Evolutionary conservation across 2,329 filamentous ascomycete genomes (phyloP), one percentile per base, ranked within the genome.

Genomic region (Nakataea oryzae): DNA sequence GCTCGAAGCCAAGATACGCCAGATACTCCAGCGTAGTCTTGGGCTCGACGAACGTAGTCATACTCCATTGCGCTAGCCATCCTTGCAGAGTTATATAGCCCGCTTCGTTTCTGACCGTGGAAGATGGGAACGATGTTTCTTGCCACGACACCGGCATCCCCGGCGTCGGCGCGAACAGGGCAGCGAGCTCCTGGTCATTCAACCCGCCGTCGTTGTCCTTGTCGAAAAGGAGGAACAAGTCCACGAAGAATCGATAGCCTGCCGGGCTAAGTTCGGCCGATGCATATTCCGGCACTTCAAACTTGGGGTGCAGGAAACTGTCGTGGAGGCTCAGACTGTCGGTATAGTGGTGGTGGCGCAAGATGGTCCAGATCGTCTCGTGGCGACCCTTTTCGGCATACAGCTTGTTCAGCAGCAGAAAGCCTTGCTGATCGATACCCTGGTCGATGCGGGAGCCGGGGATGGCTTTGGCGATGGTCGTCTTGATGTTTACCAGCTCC

Each of bases 31-130:
- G 81, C 0, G 95, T 97, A 0, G 91, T 97, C 72, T 95, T 96
- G 14, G 95, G 93, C 62, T 96, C 93, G 64, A 96, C 86, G 69
- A 97, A 99, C 0, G 95, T 99, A 0, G 95, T 99, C 95, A 99
- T 99, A 72, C 93, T 97, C 95, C 95, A 99, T 70, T 99, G 95
- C 4, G 95, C 95, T 50, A 99, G 84, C 95, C 95, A 99, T 2
- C 95, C 95, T 74, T 99, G 95, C 4, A 99, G 80, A 1, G 95
- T 99, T 65, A 99, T 93, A 72, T 97, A 86, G 0, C 95, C 95
- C 11, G 91, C 91, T 74, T 99, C 95, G 71, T 97, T 97, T 55
- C 91, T 88, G 24, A 97, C 93, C 0, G 95, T 97, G 28, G 91
- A 96, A 0, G 90, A 92, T 1, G 95, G 95, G 70, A 99, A 99